These are phyloP conservation scores for Hibiscus syriacus DNA, from an alignment of 345 rosid species.

Conservation along the genomic window DNA sequence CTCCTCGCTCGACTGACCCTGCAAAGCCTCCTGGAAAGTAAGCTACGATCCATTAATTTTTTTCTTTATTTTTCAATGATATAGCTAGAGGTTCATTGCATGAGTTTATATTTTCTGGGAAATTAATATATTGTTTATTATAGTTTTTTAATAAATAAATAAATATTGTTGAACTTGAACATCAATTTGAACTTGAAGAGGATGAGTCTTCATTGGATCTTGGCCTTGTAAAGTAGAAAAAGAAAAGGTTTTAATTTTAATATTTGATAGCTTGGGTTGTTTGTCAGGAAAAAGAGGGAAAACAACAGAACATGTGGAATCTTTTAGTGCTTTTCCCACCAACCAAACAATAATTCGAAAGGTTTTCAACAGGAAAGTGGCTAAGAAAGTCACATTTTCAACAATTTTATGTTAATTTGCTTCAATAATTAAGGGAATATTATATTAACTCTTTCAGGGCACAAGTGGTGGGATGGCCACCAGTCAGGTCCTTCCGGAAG, in stretches of 20 bases:
- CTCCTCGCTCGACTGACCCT: conserved; percentile 14
- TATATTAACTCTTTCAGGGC: background rate
- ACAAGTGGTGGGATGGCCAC: conserved; percentile 4
- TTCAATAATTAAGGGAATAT: background rate
- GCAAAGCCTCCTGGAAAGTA: too few relatives aligned
- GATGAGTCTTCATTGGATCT: background rate
- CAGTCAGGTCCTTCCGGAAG: conserved; percentile 60
- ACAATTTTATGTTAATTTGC: background rate
- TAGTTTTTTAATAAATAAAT: background rate
- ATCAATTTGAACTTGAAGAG: background rate
- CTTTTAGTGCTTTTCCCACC: conserved; percentile 7
- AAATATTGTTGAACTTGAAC: background rate
- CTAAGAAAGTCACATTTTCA: background rate
- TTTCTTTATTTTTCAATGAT: background rate
- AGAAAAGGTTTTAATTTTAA: background rate
- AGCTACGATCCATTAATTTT: conserved; percentile 2
- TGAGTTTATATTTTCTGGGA: background rate
- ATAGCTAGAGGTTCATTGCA: background rate
- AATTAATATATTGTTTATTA: background rate
- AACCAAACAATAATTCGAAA: conserved; percentile 7
- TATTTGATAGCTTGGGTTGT: background rate
- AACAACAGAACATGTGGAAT: conserved; percentile 10
- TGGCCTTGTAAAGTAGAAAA: background rate
- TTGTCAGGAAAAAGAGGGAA: conserved; percentile 11
- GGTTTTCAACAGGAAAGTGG: conserved; percentile 2